Evolutionary conservation across 2,329 filamentous ascomycete species (phyloP), one percentile per base, ranked within the genome.

Genomic region (Diaporthe citriasiana): DNA sequence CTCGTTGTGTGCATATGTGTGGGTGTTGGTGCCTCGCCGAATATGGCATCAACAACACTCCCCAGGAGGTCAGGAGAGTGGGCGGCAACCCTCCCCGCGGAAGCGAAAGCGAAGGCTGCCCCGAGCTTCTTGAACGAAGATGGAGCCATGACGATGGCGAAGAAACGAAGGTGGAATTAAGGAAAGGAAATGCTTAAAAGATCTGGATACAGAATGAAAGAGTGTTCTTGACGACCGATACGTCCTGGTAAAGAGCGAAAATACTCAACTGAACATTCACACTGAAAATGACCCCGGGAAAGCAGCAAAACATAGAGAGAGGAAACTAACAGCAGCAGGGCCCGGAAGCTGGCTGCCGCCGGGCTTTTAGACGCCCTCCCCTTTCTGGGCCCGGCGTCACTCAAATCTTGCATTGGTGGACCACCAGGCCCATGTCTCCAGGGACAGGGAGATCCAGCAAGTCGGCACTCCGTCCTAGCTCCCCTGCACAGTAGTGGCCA

Each of bases 91-190:
- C 51, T 55, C 1, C 70, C 74, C 4, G 68, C 74, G 53, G 72
- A 40, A 30, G 72, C 74, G 53, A 70, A 71, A 22, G 68, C 74
- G 42, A 75, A 51, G 40, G 72, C 71, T 60, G 60, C 68, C 66
- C 74, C 68, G 68, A 75, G 55, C 60, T 51, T 75, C 38, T 65
- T 71, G 68, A 74, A 60, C 1, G 68, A 71, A 65, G 71, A 71
- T 47, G 66, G 55, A 71, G 72, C 59, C 71, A 75, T 75, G 4
- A 50, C 51, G 38, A 65, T 65, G 45, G 68, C 53, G 22, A 8
- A 50, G 53, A 68, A 73, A 47, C 13, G 42, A 60, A 60, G 8
- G 51, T 38, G n/a, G 13, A n/a, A 68, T 22, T 47, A 55, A 22
- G 10, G 42, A 69, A 73, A 45, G 56, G 25, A 57, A 57, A 22